Evolutionary conservation across 257 asterid species (phyloP).

Genomic region (Perilla frutescens): DNA sequence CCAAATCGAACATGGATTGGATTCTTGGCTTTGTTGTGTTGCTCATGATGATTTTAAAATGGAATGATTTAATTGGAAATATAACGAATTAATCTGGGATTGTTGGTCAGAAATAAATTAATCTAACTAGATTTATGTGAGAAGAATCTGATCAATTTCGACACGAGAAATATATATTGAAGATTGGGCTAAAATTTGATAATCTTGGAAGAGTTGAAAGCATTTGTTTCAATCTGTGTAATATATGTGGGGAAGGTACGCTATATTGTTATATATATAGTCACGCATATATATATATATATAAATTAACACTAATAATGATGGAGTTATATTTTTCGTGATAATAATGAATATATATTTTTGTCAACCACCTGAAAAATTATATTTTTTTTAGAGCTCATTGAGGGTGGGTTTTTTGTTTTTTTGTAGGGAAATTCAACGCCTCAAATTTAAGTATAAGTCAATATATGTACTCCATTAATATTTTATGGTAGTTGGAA

Average conservation of each 20-base stretch:
- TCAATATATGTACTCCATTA: no score
- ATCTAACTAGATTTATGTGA: no score
- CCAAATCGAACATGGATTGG: conserved; percentile 44
- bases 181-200: no score
- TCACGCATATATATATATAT: background rate
- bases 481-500: no score
- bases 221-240: no score
- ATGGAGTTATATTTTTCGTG: background rate
- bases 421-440: conserved; percentile 21
- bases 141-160: no score
- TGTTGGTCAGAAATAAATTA: no score
- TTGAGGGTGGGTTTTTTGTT: conserved; percentile 13
- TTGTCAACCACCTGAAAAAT: background rate
- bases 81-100: background rate
- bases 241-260: background rate
- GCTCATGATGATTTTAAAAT: conserved; percentile 32
- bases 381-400: background rate
- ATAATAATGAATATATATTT: background rate
- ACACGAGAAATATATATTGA: no score
- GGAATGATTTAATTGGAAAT: background rate
- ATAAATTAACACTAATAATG: background rate
- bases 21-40: conserved; percentile 43
- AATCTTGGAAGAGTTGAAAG: no score
- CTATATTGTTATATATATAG: background rate
- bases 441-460: background rate